Evolutionary conservation across 257 asterid genomes (phyloP).

Genomic region (Ajuga chamaepitys): DNA sequence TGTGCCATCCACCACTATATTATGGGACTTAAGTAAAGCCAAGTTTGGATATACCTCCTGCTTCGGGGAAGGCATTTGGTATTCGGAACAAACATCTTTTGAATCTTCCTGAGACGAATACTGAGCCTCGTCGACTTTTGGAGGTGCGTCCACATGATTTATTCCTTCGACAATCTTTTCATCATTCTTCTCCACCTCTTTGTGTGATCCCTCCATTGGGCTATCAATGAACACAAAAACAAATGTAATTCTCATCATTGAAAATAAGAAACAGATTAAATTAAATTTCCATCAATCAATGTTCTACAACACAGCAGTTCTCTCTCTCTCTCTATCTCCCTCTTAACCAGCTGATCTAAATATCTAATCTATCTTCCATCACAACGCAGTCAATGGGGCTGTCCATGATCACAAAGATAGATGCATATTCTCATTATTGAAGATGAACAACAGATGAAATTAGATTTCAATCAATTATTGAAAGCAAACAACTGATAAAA

Average conservation of each 20-base stretch:
- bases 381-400: constrained; percentile 2
- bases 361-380: too few relatives aligned
- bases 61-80: constrained; percentile 19
- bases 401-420: background rate
- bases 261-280: background rate
- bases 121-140: constrained; percentile 27
- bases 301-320: too few relatives aligned
- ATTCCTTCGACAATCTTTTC: constrained; percentile 20
- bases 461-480: too few relatives aligned
- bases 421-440: background rate
- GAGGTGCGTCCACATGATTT: constrained; percentile 8
- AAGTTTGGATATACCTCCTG: constrained; percentile 28
- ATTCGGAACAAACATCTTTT: constrained; percentile 12
- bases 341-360: too few relatives aligned
- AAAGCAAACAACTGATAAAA: too few relatives aligned
- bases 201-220: constrained; percentile 2
- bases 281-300: too few relatives aligned
- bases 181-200: constrained; percentile 25
- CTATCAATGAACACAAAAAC: background rate
- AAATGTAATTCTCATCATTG: background rate
- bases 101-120: constrained; percentile 15
- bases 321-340: too few relatives aligned
- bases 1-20: too few relatives aligned
- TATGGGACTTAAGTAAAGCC: background rate
- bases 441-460: background rate